phyloP scores from a whole-genome alignment of 2,329 filamentous ascomycete genomes.

The Laburnicola sp. region DNA sequence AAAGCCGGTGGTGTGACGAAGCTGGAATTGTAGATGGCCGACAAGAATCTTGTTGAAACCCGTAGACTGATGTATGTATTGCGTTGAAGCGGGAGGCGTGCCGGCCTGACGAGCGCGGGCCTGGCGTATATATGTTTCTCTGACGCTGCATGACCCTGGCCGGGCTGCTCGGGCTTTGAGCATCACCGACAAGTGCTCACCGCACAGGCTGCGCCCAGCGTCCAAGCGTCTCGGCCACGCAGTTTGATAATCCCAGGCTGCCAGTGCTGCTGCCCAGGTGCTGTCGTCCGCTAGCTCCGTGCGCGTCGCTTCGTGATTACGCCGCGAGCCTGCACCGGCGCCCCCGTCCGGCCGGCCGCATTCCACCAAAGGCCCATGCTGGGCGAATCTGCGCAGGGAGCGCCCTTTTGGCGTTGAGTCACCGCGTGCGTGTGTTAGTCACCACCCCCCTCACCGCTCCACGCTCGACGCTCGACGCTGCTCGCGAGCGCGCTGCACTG shows the following conservation, averaged over 20 bases:
- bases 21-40: background rate
- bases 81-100: conserved; percentile 19
- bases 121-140: conserved; percentile 39
- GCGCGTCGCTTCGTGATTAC: conserved; percentile 5
- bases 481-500: background rate
- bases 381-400: background rate
- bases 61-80: conserved; percentile 3
- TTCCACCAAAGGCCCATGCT: conserved; percentile 1
- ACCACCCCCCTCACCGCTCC: too few relatives aligned
- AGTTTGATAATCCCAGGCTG: background rate
- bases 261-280: background rate
- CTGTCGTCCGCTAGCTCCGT: conserved; percentile 11
- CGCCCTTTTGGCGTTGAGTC: background rate
- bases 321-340: background rate
- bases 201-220: conserved; percentile 23
- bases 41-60: background rate
- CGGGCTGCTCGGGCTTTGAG: conserved; percentile 30
- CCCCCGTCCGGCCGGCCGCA: background rate
- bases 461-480: background rate
- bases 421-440: too few relatives aligned
- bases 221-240: conserved; percentile 7
- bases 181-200: conserved; percentile 26
- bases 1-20: background rate
- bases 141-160: conserved; percentile 33
- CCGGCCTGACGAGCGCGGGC: conserved; percentile 20